Base-by-base conservation (phyloP, 306 rosid genomes). In the Acacia confusa region DNA sequence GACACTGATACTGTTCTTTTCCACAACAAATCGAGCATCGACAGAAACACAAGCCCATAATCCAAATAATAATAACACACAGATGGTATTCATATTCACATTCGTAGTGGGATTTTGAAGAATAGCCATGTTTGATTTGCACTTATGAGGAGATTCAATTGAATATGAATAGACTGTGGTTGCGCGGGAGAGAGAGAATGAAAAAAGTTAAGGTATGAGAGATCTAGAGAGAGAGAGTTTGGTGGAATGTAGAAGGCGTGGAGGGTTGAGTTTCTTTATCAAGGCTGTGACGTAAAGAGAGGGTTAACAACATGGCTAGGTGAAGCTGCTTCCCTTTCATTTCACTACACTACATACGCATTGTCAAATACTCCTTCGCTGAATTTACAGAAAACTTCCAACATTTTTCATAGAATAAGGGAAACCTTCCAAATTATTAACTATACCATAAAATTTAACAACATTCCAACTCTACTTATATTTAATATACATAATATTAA, bases 1-100 rank as follows among this genome's bases (percentile, higher is more conserved):
- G 63, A 95, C 90, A 0, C 82, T 78, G n/a, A 95, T 85, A 83
- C 93, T 89, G 75, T 86, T 92, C 75, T 91, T 93, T 90, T 95
- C 99, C 78, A 95, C 99, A 76, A 93, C 92, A 71, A 95, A 95
- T 53, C 88, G 79, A 7, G 80, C 96, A 48, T 78, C 24, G 27
- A 78, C 24, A 2, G 6, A 5, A 7, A 9, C 6, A 32, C 4
- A 19, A 65, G n/a, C 22, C 2, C 85, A 14, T 36, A 79, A 12
- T 4, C 53, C 22, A 67, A 19, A 3, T 17, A 9, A 3, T 8
- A 79, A 19, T 20, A 77, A 15, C 43, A 50, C 47, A 65, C 40
- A 2, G 40, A 78, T 30, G 22, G 52, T 53, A 53, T 48, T 48
- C 52, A 15, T 47, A 13, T 44, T 44, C 48, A 44, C 9, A 44